Base-by-base conservation (phyloP, 305 asterid species). In the Fraxinus latifolia region DNA sequence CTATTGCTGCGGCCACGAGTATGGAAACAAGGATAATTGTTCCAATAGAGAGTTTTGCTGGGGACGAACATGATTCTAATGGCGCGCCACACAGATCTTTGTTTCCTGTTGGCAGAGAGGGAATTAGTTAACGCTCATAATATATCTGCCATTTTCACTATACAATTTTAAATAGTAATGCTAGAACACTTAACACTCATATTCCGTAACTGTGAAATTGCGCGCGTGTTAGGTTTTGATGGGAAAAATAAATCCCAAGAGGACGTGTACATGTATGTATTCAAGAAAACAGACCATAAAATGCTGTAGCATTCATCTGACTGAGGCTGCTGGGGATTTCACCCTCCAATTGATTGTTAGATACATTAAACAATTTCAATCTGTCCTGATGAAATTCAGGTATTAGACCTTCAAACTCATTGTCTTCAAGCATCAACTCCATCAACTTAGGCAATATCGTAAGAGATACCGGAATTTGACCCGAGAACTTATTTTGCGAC, bases 81-180 rank as follows among this genome's bases (percentile, higher is more conserved):
- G 99, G 98, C 55, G 85, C 82, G 14, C 98, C 99, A 47, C 99
- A 96, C 7, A 96, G 90, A 25, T 80, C 89, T 36, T 76, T n/a
- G 86, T 95, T 94, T 77, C 92, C 99, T 95, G 85, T 78, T 67
- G 47, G 25, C 36, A 68, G 17, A 29, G 21, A 68, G 74, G 37
- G 7, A 68, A 68, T 11, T 68, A 1, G 74, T 68, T 68, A 27
- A 27, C 33, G 74, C 9, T 68, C 34, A 12, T 65, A 23, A 65
- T 65, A 55, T 19, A 55, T 55, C 27, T 55, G 67, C 67, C 67
- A 55, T 6, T 55, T 55, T 55, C 27, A 7, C 25, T 55, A 55
- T 55, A 7, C 68, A 58, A 21, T 58, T 58, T 58, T 7, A 19
- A 58, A 58, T 58, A 25, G 21, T 58, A 19, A 55, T 55, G 27